Percentiles rank a stretch among this genome's conserved stretches.
phyloP scores from a whole-genome alignment of 306 rosid genomes.

The Alnus glutinosa region DNA sequence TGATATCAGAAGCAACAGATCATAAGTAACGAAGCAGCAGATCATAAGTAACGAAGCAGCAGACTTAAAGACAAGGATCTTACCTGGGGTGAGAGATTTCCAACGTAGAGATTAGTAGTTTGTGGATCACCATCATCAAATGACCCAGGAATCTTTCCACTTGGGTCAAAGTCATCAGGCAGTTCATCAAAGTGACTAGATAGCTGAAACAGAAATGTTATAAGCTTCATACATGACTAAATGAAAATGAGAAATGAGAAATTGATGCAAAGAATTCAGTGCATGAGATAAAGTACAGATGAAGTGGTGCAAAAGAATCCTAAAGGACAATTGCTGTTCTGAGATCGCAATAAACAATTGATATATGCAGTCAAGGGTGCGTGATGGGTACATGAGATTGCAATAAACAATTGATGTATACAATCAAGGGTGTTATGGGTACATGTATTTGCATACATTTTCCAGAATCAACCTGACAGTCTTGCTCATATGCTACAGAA shows the following conservation, averaged over 20 bases:
- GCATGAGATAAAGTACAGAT: background rate
- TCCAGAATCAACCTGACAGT: background rate
- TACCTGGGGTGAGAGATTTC: slow-evolving; percentile 97
- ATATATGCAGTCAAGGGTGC: background rate
- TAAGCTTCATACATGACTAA: slow-evolving; percentile 22
- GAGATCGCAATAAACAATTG: background rate
- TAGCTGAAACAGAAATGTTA: slow-evolving; percentile 40
- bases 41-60: slow-evolving; percentile 11
- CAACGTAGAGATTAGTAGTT: slow-evolving; percentile 97
- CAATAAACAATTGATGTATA: background rate
- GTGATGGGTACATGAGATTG: background rate
- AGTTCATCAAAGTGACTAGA: slow-evolving; percentile 93
- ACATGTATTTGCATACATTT: background rate
- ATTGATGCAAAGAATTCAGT: background rate
- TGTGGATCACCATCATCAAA: slow-evolving; percentile 99
- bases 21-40: slow-evolving; percentile 14
- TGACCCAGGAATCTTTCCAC: slow-evolving; percentile 96
- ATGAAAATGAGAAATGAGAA: background rate
- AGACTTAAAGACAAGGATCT: slow-evolving; percentile 1
- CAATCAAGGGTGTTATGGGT: background rate
- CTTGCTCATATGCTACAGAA: background rate
- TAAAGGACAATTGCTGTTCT: background rate
- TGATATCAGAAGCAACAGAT: slow-evolving; percentile 20
- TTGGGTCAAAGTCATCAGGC: slow-evolving; percentile 96
- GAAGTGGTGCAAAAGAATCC: background rate